A percentile compares a stretch with the other conserved stretches of the same genome.
These are phyloP conservation scores for Thermomyces lanuginosus DNA, from an alignment of 2,329 filamentous ascomycete genomes.

Conservation along the genomic window DNA sequence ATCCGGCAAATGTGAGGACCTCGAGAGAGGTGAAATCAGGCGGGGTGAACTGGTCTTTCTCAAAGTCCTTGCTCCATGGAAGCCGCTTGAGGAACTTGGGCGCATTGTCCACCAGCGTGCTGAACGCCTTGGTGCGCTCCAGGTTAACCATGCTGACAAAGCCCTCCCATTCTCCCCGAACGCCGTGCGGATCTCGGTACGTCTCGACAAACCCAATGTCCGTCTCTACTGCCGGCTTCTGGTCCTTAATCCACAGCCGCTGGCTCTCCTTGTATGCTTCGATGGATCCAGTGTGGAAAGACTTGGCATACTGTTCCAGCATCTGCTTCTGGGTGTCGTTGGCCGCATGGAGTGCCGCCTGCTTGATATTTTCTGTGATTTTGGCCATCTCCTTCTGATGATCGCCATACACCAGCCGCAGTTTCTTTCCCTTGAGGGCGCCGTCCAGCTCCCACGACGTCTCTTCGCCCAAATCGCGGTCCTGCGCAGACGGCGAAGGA, in stretches of 20 bases:
- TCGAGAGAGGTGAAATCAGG: constrained; percentile 94
- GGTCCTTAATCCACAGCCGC: constrained; percentile 67
- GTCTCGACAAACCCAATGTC: constrained; percentile 78
- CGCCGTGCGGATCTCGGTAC: constrained; percentile 66
- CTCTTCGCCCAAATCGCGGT: constrained; percentile 53
- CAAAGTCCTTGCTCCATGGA: constrained; percentile 76
- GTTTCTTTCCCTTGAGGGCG: constrained; percentile 46
- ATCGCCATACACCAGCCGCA: constrained; percentile 61
- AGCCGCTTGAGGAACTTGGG: constrained; percentile 72
- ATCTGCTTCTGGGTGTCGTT: constrained; percentile 62
- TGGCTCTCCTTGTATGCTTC: constrained; percentile 67
- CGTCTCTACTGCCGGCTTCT: constrained; percentile 61
- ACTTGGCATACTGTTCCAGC: constrained; percentile 57
- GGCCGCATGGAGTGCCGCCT: constrained; percentile 51
- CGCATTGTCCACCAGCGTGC: constrained; percentile 65
- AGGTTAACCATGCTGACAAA: constrained; percentile 70
- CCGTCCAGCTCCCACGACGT: constrained; percentile 46
- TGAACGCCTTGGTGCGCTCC: constrained; percentile 77
- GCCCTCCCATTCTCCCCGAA: constrained; percentile 72
- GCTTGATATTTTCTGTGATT: constrained; percentile 48
- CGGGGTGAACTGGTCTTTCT: constrained; percentile 89
- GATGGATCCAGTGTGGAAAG: constrained; percentile 58
- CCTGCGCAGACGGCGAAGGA: constrained; percentile 41
- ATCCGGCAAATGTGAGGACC: constrained; percentile 62
- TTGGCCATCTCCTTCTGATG: constrained; percentile 54